phyloP scores from a whole-genome alignment of 768 basidiomycete genomes.

The Naematelia aurantialba region DNA sequence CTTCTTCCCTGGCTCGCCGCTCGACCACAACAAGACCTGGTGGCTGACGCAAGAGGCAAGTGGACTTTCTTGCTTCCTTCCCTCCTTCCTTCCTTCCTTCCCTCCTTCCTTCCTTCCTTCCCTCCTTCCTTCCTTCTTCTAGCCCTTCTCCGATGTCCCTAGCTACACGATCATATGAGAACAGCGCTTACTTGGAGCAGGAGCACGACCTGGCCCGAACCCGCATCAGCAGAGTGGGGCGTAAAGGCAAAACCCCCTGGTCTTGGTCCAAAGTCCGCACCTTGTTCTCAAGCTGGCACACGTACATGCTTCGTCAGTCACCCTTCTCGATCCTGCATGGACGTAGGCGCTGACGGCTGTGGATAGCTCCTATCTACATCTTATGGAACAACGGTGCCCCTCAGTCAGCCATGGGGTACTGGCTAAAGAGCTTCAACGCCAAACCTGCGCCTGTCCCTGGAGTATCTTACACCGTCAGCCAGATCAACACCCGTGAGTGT shows the following conservation, averaged over 20 bases:
- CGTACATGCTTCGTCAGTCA: conserved; percentile 27
- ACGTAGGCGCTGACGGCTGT: background rate
- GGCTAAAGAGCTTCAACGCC: conserved; percentile 38
- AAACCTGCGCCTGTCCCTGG: conserved; percentile 29
- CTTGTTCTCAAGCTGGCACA: conserved; percentile 33
- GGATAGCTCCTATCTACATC: conserved; percentile 8
- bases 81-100: too few relatives aligned
- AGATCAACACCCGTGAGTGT: conserved; percentile 33
- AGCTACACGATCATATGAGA: too few relatives aligned
- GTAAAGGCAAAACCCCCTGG: conserved; percentile 21
- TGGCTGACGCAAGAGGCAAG: conserved; percentile 20
- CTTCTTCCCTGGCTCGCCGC: conserved; percentile 30
- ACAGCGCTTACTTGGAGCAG: conserved; percentile 4
- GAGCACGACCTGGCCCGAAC: conserved; percentile 26
- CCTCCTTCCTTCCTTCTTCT: too few relatives aligned
- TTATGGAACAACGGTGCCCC: conserved; percentile 30
- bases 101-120: too few relatives aligned
- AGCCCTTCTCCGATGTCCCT: background rate
- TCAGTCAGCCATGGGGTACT: conserved; percentile 25
- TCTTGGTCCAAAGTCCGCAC: conserved; percentile 18
- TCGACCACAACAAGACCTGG: conserved; percentile 22
- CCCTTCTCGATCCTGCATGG: background rate
- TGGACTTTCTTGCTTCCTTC: background rate
- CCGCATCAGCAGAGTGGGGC: conserved; percentile 20
- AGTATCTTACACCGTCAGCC: conserved; percentile 20